A percentile compares a stretch with the other conserved stretches of the same genome.
Evolutionary conservation across 2,329 filamentous ascomycete genomes (phyloP).

Genomic region (Botryotinia convoluta): DNA sequence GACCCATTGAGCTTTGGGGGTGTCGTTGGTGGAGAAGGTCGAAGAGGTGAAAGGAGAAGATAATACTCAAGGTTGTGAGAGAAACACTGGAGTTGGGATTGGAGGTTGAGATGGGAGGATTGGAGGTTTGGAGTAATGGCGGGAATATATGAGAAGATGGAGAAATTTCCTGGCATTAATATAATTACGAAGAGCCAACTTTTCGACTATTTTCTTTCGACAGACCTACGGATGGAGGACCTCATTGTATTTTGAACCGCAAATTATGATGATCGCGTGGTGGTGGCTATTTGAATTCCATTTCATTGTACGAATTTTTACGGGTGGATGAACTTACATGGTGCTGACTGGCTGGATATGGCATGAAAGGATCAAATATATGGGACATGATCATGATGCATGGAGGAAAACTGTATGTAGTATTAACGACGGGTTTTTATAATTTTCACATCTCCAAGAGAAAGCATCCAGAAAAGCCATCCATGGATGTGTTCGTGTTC

Average conservation of each 20-base stretch:
- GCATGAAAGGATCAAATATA: background rate
- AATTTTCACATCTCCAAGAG: background rate
- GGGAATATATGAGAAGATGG: background rate
- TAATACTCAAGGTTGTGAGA: conserved; percentile 4
- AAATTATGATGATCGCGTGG: background rate
- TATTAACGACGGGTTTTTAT: background rate
- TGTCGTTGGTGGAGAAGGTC: conserved; percentile 31
- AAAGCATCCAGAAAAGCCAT: background rate
- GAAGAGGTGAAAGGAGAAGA: conserved; percentile 27
- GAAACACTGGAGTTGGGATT: background rate
- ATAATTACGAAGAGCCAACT: background rate
- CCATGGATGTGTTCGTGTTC: background rate
- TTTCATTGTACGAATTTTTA: background rate
- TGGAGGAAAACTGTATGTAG: background rate
- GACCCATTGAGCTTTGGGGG: conserved; percentile 37
- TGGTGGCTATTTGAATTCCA: background rate
- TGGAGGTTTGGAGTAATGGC: background rate
- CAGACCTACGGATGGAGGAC: background rate
- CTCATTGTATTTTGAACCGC: background rate
- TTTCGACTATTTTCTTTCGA: background rate
- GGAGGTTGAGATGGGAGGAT: too few relatives aligned
- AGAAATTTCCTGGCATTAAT: background rate
- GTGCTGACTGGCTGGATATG: background rate
- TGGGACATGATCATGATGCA: background rate
- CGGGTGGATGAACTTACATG: background rate